Conservation (phyloP, 371 early-diverging fungal genomes). For the Amoeboaphelidium protococcarum region DNA sequence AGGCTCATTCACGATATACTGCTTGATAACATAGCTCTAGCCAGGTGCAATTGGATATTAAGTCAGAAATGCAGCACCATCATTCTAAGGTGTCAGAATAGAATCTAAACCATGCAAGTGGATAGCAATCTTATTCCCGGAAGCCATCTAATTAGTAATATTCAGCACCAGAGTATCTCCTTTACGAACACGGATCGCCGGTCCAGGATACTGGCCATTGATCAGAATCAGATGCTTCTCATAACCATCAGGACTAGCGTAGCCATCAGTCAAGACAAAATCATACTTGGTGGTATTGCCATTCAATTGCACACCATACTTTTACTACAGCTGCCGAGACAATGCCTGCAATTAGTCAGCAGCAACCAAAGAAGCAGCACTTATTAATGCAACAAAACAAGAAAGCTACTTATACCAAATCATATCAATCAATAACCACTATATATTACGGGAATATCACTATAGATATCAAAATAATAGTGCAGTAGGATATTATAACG, state of each 20-base stretch:
- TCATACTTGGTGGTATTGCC: too few relatives aligned
- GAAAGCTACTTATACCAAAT: too few relatives aligned
- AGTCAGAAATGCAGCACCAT: not conserved
- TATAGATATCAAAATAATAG: too few relatives aligned
- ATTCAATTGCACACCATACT: too few relatives aligned
- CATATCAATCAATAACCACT: too few relatives aligned
- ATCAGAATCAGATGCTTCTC: not conserved
- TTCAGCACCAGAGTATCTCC: constrained; percentile 14
- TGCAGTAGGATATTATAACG: too few relatives aligned
- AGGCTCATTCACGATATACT: not conserved
- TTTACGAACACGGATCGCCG: constrained; percentile 11
- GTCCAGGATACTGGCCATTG: constrained; percentile 20
- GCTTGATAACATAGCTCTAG: not conserved
- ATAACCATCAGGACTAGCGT: not conserved
- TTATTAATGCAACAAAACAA: too few relatives aligned
- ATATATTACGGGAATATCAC: too few relatives aligned
- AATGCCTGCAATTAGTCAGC: too few relatives aligned
- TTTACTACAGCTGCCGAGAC: too few relatives aligned
- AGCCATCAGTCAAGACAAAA: not conserved
- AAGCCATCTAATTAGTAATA: constrained; percentile 10
- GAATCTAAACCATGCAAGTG: not conserved
- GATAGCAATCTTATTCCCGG: constrained; percentile 5
- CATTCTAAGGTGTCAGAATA: not conserved
- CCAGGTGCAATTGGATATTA: not conserved
- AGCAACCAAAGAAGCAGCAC: too few relatives aligned